Evolutionary conservation across 495 filamentous ascomycete species (phyloP).

Genomic region (Paragyromitra xinjiangensis): DNA sequence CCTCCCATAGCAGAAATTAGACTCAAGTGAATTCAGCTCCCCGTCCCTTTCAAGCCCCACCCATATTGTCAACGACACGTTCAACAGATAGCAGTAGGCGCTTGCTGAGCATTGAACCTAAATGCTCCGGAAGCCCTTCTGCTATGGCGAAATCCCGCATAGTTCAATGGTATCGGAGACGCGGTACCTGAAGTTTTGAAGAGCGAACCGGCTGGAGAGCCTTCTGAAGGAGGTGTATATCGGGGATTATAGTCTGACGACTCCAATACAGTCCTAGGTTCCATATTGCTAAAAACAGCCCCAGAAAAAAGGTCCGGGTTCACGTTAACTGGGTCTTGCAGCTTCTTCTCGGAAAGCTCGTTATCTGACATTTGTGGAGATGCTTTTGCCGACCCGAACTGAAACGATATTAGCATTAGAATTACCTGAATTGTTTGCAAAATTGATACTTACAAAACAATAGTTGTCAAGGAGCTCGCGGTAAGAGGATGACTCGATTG

Average conservation of each 20-base stretch:
- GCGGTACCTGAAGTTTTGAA: constrained; percentile 52
- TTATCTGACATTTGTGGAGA: constrained; percentile 54
- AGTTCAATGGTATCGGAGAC: constrained; percentile 56
- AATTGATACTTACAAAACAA: constrained; percentile 86
- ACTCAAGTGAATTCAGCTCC: constrained; percentile 48
- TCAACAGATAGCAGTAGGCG: constrained; percentile 57
- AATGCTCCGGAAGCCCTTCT: constrained; percentile 56
- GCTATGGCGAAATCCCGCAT: constrained; percentile 55
- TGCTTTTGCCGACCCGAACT: constrained; percentile 65
- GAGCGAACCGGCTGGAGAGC: constrained; percentile 48
- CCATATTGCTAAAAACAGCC: constrained; percentile 39
- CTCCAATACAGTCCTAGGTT: constrained; percentile 42
- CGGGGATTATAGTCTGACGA: constrained; percentile 53
- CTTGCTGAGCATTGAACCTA: constrained; percentile 53
- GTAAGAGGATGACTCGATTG: constrained; percentile 83
- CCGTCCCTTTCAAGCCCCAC: constrained; percentile 49
- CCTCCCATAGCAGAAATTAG: constrained; percentile 38
- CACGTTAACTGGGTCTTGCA: constrained; percentile 41
- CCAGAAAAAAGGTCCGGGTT: constrained; percentile 48
- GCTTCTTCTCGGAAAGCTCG: constrained; percentile 49
- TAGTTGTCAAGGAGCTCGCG: constrained; percentile 96
- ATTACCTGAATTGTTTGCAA: constrained; percentile 29
- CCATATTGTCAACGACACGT: constrained; percentile 47
- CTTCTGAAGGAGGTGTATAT: constrained; percentile 51
- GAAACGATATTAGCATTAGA: constrained; percentile 38